Base-by-base conservation (phyloP, 2,329 filamentous ascomycete genomes). In the Massarina eburnea region DNA sequence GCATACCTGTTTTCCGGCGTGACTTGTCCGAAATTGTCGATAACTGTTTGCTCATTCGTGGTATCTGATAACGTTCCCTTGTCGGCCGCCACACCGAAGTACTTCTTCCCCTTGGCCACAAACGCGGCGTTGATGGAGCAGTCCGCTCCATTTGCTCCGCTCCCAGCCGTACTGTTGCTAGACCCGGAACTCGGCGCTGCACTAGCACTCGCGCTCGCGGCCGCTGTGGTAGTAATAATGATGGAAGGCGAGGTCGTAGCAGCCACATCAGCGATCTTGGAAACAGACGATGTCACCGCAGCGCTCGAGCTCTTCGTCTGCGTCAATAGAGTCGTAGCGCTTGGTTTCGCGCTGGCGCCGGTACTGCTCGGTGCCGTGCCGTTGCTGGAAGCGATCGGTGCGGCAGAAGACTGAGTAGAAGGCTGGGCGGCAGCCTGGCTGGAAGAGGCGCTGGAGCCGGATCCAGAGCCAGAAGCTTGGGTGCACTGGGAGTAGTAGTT, bases 101-200 rank as follows among this genome's bases (percentile, higher is more conserved):
- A 88, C 72, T 87, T 88, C 50, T 87, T 88, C 51, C 84, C 84
- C 57, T 80, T 78, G 46, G 78, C 76, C 62, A 80, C 79, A 70
- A 85, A 62, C 12, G 65, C 62, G 61, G 84, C 76, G 50, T 85
- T 73, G 67, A 78, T 80, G 44, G 55, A 55, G 52, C 61, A 65
- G 10, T 47, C 27, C 9, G 46, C 61, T 4, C 59, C 60, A 6
- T 59, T 55, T 30, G 57, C 43, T 4, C 57, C 50, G 18, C 34
- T 54, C 7, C 26, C 29, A 10, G 26, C 32, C 18, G 38, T 41
- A 40, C 40, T 49, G 21, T 21, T 42, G 24, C 36, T 37, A 34
- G 32, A 17, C 14, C 20, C 32, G 20, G 45, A 32, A 18, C 8
- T 35, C 9, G 42, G 27, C 8, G 51, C 38, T 3, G 47, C 48